These are phyloP conservation scores for Fragilariopsis cylindrus DNA, from an alignment of 108 stramenopile species.

Conservation along the genomic window DNA sequence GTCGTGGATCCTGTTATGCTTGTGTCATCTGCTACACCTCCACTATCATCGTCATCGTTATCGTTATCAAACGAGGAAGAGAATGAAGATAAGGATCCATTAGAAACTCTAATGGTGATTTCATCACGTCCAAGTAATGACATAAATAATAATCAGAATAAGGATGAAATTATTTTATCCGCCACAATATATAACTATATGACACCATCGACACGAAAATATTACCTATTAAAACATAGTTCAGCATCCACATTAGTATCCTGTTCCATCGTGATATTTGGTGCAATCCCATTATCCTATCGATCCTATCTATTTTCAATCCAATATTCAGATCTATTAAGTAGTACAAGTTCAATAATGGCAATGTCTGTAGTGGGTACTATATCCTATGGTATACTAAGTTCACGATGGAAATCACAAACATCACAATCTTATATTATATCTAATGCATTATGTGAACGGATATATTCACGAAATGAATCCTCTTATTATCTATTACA, in stretches of 20 bases:
- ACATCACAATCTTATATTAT: slow-evolving; percentile 23
- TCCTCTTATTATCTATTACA: slow-evolving; percentile 16
- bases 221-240: slow-evolving; percentile 31
- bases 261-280: slow-evolving; percentile 38
- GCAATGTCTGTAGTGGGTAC: slow-evolving; percentile 42
- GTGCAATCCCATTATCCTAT: slow-evolving; percentile 52
- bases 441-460: slow-evolving; percentile 15
- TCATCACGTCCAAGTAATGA: neutral
- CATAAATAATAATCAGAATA: neutral
- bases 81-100: neutral
- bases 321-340: slow-evolving; percentile 35
- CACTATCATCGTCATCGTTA: too few species aligned
- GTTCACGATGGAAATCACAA: slow-evolving; percentile 29
- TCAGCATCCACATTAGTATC: slow-evolving; percentile 41
- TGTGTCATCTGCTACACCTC: too few species aligned
- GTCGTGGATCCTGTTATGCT: too few species aligned
- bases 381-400: slow-evolving; percentile 38
- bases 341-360: slow-evolving; percentile 16
- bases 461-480: slow-evolving; percentile 23
- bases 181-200: slow-evolving; percentile 9
- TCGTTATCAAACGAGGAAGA: neutral
- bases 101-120: slow-evolving; percentile 27
- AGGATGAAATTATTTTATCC: slow-evolving; percentile 13
- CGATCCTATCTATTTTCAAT: slow-evolving; percentile 42
- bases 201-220: slow-evolving; percentile 19